Percentiles rank a stretch among this genome's conserved stretches.
These are phyloP conservation scores for Chaetomium sp. DNA, from an alignment of 2,329 filamentous ascomycete genomes.

Conservation along the genomic window DNA sequence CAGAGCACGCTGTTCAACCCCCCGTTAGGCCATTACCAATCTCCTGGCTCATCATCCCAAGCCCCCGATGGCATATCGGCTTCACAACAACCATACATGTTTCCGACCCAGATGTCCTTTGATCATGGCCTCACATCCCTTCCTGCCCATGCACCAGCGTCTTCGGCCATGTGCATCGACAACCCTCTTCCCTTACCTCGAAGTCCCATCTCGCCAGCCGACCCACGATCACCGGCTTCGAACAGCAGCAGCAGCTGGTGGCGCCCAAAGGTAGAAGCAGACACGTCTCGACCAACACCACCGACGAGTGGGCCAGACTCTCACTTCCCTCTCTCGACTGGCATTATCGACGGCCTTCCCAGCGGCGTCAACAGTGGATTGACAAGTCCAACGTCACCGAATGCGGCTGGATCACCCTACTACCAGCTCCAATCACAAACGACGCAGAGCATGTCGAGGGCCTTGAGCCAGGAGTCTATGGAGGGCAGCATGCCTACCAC, in stretches of 20 bases:
- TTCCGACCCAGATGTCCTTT: constrained; percentile 13
- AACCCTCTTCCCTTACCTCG: constrained; percentile 10
- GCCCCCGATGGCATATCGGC: constrained; percentile 4
- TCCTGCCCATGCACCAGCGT: neutral
- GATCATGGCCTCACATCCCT: constrained; percentile 5
- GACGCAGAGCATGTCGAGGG: constrained; percentile 14
- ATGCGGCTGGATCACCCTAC: constrained; percentile 11
- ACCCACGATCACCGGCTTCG: constrained; percentile 6
- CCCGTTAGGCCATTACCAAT: constrained; percentile 9
- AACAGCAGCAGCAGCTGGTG: constrained; percentile 15
- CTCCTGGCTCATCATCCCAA: constrained; percentile 7
- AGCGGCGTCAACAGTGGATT: constrained; percentile 3
- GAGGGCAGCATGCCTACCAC: constrained; percentile 11
- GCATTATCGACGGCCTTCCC: constrained; percentile 6
- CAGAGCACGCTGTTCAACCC: constrained; percentile 20
- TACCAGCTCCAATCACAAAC: constrained; percentile 11
- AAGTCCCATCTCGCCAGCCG: constrained; percentile 9
- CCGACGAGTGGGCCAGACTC: constrained; percentile 6
- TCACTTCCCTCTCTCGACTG: constrained; percentile 14
- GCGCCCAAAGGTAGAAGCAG: constrained; percentile 10
- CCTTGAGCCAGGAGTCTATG: constrained; percentile 21
- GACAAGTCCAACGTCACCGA: constrained; percentile 16
- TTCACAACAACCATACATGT: constrained; percentile 15
- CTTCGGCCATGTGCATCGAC: constrained; percentile 20
- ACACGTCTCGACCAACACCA: constrained; percentile 13